Evolutionary conservation across 2,329 filamentous ascomycete genomes (phyloP), one percentile per base, ranked within the genome.

Genomic region (Rhinocladiella similis): DNA sequence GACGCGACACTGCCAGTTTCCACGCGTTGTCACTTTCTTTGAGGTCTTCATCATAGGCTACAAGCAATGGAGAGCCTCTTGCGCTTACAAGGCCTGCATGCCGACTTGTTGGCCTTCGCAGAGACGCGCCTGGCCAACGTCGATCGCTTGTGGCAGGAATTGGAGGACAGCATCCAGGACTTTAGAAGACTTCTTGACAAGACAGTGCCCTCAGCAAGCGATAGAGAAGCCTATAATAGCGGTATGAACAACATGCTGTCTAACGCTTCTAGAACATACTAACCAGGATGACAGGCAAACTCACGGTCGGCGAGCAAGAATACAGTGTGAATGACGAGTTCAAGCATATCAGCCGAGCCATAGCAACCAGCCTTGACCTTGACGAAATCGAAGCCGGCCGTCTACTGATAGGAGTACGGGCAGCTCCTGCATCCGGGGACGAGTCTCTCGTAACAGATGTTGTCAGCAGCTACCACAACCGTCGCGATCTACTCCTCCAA

Each of bases 311-410:
- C 65, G 87, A 86, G 60, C 81, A 84, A 33, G 84, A 92, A 67
- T 97, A 91, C 72, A 77, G 81, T 19, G 79, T 99, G 75, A 97
- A 96, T 73, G 83, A 89, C 54, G 86, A 91, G 60, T 97, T 99
- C 73, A 86, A 93, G 68, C 88, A 96, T 72, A 85, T 88, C 64
- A 84, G 86, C 20, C 79, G 96, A 29, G 84, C 90, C 66, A 80
- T 99, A 36, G 89, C 93, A 53, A 92, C 97, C 72, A 90, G 91
- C 65, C 80, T 97, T 60, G 87, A 96, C 67, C 80, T 99, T 50
- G 92, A 99, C 73, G 95, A 99, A 73, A 71, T 96, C 55, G 84
- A 94, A 66, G 88, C 93, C 16, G 89, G 91, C 9, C 81, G 83
- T 63, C 82, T 94, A 48, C 84, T 96, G 55, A 77, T 95, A 50